A percentile compares a stretch with the other conserved stretches of the same genome.
Conservation (phyloP, 352 stramenopile species). For the Blastocystis sp. region DNA sequence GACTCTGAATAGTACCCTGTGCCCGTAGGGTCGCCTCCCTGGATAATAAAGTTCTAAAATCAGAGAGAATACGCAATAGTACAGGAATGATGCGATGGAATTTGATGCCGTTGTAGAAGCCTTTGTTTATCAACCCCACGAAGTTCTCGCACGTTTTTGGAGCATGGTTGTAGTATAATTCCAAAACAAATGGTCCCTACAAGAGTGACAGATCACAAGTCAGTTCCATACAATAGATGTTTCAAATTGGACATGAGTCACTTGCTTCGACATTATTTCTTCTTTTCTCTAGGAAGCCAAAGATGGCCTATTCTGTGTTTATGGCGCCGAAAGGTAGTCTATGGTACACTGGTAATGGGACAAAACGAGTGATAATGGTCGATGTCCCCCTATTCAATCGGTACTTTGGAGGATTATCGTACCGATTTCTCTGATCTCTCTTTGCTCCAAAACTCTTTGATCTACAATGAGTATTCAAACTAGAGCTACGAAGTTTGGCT, state of each 20-base stretch:
- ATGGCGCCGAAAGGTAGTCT: background rate
- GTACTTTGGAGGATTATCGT: background rate
- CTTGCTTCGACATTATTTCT: constrained; percentile 55
- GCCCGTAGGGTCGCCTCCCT: constrained; percentile 85
- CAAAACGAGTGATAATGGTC: background rate
- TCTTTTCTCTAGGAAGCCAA: background rate
- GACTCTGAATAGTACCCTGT: constrained; percentile 82
- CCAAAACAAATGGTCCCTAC: constrained; percentile 78
- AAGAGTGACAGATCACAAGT: background rate
- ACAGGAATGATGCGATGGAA: constrained; percentile 85
- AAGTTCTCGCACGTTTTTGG: constrained; percentile 86
- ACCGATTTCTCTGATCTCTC: background rate
- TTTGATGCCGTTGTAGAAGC: constrained; percentile 89
- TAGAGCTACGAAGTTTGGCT: constrained; percentile 58
- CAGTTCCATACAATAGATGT: constrained; percentile 17
- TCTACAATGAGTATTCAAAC: constrained; percentile 35
- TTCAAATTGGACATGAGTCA: constrained; percentile 45
- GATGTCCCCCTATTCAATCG: background rate
- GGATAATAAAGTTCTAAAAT: constrained; percentile 85
- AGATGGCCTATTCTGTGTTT: background rate
- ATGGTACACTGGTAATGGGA: background rate
- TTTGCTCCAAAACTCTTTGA: background rate
- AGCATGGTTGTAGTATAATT: constrained; percentile 84
- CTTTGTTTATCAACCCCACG: constrained; percentile 76
- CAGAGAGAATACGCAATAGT: constrained; percentile 59